Evolutionary conservation across 2,329 filamentous ascomycete genomes (phyloP), one percentile per base, ranked within the genome.

Genomic region (Cercospora sp.): DNA sequence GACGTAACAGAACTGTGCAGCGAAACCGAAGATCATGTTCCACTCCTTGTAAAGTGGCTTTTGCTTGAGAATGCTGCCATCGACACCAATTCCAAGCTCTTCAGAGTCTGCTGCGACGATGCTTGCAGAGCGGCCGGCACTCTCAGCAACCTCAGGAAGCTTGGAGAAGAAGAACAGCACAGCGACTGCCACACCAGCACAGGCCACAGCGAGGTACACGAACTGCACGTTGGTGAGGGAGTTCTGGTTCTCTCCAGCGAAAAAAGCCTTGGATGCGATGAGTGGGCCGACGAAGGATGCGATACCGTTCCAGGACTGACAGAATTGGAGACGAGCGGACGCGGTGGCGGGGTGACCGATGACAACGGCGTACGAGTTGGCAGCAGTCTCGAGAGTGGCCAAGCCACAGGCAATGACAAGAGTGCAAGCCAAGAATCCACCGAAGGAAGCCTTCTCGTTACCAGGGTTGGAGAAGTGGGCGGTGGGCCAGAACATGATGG

Each of bases 361-460:
- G 64, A 80, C 79, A 51, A 80, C 77, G 24, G 79, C 79, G 72
- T 80, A 80, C 7, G 75, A 78, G 78, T 80, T 80, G 69, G 78
- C 78, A 51, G 78, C 70, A 37, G 78, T 79, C 74, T 80, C 79
- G 21, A 80, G 77, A 30, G 78, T 80, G 9, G 79, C 78, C 70
- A 80, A 77, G 74, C 78, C 78, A 69, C 78, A 80, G 43, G 78
- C 79, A 69, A 80, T 80, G 70, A 80, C 76, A 24, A 79, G 70
- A 12, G 78, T 80, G 73, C 79, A 80, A 53, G 72, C 77, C 24
- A 77, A 74, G 73, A 80, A 80, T 30, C 79, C 78, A 49, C 79
- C 79, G 71, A 80, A 80, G 13, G 77, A 71, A 5, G 76, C 77
- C 62, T 70, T 74, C 13, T 72, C 69, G 65, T 78, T 78, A 8